phyloP scores from a whole-genome alignment of 2,329 filamentous ascomycete species.

The Phaeosphaeria sp. region DNA sequence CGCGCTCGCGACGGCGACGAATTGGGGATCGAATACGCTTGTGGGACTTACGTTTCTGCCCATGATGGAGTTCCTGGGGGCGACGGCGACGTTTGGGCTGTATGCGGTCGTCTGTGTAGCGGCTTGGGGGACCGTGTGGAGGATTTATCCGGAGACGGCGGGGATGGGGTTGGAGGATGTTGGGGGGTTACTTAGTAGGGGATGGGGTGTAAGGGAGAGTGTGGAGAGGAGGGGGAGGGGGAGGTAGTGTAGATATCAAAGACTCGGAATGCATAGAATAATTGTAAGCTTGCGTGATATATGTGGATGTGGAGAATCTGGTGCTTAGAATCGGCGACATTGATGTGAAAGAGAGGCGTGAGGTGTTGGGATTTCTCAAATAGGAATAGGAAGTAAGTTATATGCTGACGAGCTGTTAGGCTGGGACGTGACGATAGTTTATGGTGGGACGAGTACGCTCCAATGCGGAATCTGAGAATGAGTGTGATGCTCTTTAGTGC shows the following conservation, averaged over 20 bases:
- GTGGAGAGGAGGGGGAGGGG: conserved; percentile 19
- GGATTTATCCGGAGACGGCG: conserved; percentile 85
- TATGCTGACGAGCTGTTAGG: too few relatives aligned
- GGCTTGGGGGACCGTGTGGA: conserved; percentile 74
- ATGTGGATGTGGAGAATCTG: too few relatives aligned
- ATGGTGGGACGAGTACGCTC: too few relatives aligned
- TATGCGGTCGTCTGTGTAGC: conserved; percentile 75
- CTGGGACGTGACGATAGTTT: too few relatives aligned
- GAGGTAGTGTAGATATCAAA: not conserved
- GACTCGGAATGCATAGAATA: too few relatives aligned
- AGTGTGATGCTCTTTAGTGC: too few relatives aligned
- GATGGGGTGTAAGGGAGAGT: conserved; percentile 67
- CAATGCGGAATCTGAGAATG: too few relatives aligned
- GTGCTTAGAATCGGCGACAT: too few relatives aligned
- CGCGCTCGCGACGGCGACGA: conserved; percentile 78
- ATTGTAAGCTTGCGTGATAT: too few relatives aligned
- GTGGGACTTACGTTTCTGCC: conserved; percentile 87
- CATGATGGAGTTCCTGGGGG: conserved; percentile 78
- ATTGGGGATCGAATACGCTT: conserved; percentile 87
- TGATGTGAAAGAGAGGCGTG: too few relatives aligned
- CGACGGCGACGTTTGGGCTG: conserved; percentile 78
- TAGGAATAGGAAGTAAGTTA: too few relatives aligned
- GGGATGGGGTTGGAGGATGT: conserved; percentile 84
- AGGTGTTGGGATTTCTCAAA: too few relatives aligned
- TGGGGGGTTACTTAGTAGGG: conserved; percentile 71